Evolutionary conservation across 306 rosid genomes (phyloP).

Genomic region (Inga leiocalycina): DNA sequence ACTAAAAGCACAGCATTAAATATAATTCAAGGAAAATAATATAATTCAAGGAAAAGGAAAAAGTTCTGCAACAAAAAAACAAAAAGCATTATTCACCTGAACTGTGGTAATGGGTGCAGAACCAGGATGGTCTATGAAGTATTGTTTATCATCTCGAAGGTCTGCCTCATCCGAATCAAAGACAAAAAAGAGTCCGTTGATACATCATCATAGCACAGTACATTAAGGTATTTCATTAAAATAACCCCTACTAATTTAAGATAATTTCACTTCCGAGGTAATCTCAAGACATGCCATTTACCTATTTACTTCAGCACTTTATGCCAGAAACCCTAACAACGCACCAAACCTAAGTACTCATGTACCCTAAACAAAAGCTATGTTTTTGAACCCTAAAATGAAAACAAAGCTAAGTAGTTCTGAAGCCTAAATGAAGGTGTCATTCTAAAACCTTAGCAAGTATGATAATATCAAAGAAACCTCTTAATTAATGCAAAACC

Average conservation of each 20-base stretch:
- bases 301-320: not conserved
- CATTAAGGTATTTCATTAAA: not conserved
- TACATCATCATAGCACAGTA: not conserved
- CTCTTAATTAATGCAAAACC: not conserved
- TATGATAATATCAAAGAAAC: not conserved
- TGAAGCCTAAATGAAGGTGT: not conserved
- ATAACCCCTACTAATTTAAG: not conserved
- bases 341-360: not conserved
- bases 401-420: not conserved
- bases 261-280: not conserved
- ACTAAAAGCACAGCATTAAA: not conserved
- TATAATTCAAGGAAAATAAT: too few relatives aligned
- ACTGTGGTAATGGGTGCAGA: conserved; percentile 87
- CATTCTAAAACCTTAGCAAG: not conserved
- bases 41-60: too few relatives aligned
- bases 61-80: not conserved
- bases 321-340: not conserved
- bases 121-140: conserved; percentile 93
- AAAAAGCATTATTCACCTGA: conserved; percentile 56
- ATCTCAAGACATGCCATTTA: not conserved
- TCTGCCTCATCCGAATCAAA: conserved; percentile 60
- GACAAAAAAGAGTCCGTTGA: conserved; percentile 17
- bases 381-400: not conserved
- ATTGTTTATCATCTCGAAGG: conserved; percentile 96
- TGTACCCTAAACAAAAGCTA: too few relatives aligned